A percentile compares a stretch with the other conserved stretches of the same genome.
Evolutionary conservation across 106 monocot genomes (phyloP).

Genomic region (Dendrobium huoshanense): DNA sequence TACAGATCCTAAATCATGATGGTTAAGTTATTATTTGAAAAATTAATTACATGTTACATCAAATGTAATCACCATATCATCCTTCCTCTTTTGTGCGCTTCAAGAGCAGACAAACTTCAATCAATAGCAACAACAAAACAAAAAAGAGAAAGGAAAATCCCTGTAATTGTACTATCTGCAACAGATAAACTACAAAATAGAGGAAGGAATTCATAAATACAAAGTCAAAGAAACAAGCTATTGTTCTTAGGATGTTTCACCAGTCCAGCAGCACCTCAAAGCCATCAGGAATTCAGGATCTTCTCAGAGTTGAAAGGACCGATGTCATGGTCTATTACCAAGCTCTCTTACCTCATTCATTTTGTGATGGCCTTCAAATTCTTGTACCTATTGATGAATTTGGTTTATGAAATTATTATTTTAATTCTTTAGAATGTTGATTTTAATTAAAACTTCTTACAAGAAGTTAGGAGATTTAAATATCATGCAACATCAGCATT

Average conservation of each 20-base stretch:
- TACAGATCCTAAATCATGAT: no score
- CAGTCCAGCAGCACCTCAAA: constrained; percentile 15
- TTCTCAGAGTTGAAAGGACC: constrained; percentile 22
- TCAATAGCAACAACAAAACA: no score
- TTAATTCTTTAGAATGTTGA: neutral
- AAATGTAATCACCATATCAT: no score
- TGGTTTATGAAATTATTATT: neutral
- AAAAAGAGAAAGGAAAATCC: no score
- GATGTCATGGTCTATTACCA: no score
- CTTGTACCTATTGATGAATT: constrained; percentile 19
- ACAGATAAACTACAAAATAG: neutral
- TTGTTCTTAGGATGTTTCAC: constrained; percentile 1
- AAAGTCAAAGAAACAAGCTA: neutral
- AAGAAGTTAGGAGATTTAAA: neutral
- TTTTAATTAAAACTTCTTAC: neutral
- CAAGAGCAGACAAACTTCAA: no score
- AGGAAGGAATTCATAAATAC: neutral
- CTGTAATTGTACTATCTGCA: neutral
- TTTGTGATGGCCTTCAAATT: neutral
- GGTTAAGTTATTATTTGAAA: no score
- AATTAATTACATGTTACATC: no score
- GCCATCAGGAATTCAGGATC: constrained; percentile 6
- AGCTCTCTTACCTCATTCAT: no score
- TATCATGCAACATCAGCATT: constrained; percentile 31
- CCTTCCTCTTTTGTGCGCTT: no score